phyloP scores from a whole-genome alignment of 192 early-diverging fungal species.

The Ambispora gerdemannii region DNA sequence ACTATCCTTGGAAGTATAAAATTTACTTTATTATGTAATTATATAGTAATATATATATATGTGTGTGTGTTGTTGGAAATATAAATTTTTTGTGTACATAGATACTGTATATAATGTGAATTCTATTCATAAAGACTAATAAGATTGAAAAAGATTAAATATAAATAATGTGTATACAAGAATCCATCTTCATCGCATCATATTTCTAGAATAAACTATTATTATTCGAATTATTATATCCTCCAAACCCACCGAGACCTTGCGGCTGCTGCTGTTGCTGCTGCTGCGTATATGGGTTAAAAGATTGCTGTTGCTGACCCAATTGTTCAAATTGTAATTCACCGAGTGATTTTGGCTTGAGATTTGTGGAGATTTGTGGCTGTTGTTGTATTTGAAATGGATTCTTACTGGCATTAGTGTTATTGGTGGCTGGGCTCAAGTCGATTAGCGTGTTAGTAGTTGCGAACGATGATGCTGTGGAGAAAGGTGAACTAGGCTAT shows the following conservation, averaged over 20 bases:
- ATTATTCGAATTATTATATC: not conserved
- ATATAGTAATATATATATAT: too few species aligned
- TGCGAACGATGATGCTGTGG: not conserved
- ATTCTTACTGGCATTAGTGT: constrained; percentile 5
- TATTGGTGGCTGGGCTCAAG: not conserved
- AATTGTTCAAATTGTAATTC: not conserved
- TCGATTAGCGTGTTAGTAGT: constrained; percentile 23
- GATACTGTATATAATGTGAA: too few species aligned
- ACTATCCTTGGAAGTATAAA: too few species aligned
- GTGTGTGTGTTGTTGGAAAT: too few species aligned
- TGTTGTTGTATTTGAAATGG: constrained; percentile 22
- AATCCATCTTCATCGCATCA: too few species aligned
- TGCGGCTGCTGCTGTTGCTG: not conserved
- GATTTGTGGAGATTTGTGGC: not conserved
- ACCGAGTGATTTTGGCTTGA: not conserved
- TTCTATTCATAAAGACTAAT: too few species aligned
- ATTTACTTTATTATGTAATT: too few species aligned
- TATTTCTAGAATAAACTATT: not conserved
- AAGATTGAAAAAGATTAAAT: too few species aligned
- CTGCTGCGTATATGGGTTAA: not conserved
- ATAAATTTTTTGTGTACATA: too few species aligned
- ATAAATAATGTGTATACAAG: too few species aligned
- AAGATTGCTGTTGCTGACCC: not conserved
- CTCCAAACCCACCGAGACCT: not conserved
- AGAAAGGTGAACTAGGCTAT: constrained; percentile 17